phyloP scores from a whole-genome alignment of 2,329 filamentous ascomycete species.

The Tolypocladium amazonense region DNA sequence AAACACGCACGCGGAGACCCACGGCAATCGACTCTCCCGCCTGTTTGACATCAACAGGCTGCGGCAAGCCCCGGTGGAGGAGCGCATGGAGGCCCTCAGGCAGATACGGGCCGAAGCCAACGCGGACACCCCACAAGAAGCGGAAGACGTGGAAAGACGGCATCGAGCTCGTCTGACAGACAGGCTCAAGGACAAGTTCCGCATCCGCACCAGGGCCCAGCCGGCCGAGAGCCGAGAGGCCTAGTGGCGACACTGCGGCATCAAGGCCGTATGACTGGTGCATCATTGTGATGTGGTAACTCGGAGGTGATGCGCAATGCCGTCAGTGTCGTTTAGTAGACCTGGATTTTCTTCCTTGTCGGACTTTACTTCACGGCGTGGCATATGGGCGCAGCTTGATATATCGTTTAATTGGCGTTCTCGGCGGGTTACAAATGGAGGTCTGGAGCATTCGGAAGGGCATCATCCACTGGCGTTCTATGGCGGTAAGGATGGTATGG shows the following conservation, averaged over 20 bases:
- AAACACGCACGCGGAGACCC: constrained; percentile 16
- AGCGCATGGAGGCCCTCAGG: constrained; percentile 50
- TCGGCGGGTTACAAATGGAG: neutral
- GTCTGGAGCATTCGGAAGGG: neutral
- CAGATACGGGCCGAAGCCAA: constrained; percentile 22
- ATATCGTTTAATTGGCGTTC: neutral
- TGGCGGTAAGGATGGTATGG: neutral
- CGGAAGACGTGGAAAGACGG: constrained; percentile 22
- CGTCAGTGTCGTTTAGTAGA: too few relatives aligned
- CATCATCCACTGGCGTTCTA: constrained; percentile 4
- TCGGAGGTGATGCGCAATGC: neutral
- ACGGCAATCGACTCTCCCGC: constrained; percentile 36
- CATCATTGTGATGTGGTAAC: neutral
- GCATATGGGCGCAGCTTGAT: neutral
- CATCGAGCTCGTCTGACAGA: constrained; percentile 34
- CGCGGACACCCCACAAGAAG: constrained; percentile 10
- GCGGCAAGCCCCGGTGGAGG: constrained; percentile 47
- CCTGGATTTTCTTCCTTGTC: too few relatives aligned
- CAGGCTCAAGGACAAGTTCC: constrained; percentile 42
- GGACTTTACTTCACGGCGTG: too few relatives aligned
- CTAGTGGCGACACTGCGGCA: neutral
- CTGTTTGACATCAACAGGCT: constrained; percentile 46
- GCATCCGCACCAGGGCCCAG: constrained; percentile 37
- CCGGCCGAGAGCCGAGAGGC: constrained; percentile 6
- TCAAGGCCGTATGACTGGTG: neutral